phyloP scores from a whole-genome alignment of 2,329 filamentous ascomycete species.

The Arthrobotrys sinensis region DNA sequence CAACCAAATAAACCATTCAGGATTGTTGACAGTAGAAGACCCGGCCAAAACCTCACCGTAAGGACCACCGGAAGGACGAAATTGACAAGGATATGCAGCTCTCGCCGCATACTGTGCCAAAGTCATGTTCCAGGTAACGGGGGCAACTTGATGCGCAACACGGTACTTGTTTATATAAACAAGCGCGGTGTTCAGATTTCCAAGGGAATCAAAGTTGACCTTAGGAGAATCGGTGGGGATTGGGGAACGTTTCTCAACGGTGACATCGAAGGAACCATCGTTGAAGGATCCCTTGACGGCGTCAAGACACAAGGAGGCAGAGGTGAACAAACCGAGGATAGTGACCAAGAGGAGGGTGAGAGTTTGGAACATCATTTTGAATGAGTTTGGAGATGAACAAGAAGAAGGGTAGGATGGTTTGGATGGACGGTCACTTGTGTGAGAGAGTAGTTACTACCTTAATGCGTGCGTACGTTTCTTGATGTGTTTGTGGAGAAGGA shows the following conservation, averaged over 20 bases:
- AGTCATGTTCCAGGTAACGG: conserved; percentile 22
- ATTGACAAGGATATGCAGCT: conserved; percentile 8
- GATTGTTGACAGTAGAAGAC: conserved; percentile 19
- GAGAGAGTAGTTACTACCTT: too few species aligned
- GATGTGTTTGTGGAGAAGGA: too few species aligned
- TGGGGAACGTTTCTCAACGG: neutral
- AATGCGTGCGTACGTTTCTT: too few species aligned
- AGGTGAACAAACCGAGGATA: too few species aligned
- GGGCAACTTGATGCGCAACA: neutral
- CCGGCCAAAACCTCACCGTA: conserved; percentile 38
- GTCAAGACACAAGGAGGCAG: too few species aligned
- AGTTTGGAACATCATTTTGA: too few species aligned
- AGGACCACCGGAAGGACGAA: conserved; percentile 8
- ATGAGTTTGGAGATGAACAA: too few species aligned
- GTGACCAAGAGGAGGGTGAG: too few species aligned
- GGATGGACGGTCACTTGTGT: too few species aligned
- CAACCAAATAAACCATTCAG: conserved; percentile 40
- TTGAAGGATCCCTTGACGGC: neutral
- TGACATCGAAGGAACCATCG: neutral
- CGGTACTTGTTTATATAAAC: conserved; percentile 19
- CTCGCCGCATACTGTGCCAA: conserved; percentile 20
- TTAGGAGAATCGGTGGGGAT: neutral
- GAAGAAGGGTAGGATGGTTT: too few species aligned
- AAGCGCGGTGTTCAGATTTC: neutral
- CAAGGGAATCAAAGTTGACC: neutral